Evolutionary conservation across 495 filamentous ascomycete species (phyloP).

Genomic region (Penicillium riverlandense): DNA sequence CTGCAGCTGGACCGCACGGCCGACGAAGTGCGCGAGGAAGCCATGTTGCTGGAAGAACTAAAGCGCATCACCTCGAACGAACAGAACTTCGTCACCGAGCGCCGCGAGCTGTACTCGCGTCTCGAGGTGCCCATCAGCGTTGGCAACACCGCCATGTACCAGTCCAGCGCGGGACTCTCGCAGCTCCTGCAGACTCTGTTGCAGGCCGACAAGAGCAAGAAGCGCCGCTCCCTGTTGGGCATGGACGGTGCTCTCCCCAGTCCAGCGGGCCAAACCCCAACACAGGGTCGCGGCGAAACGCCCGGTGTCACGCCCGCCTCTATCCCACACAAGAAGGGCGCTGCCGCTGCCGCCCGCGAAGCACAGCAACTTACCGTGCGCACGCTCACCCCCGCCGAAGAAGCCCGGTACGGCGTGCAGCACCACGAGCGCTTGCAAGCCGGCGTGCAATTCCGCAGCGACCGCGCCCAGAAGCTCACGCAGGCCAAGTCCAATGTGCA

Average conservation of each 20-base stretch:
- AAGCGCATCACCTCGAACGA: conserved; percentile 80
- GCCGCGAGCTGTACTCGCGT: conserved; percentile 80
- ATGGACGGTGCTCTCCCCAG: conserved; percentile 41
- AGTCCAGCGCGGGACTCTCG: conserved; percentile 68
- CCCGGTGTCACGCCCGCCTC: conserved; percentile 21
- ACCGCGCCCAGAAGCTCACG: conserved; percentile 74
- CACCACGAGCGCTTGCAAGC: conserved; percentile 78
- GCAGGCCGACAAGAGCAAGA: conserved; percentile 79
- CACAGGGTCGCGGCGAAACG: conserved; percentile 30
- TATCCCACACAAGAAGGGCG: conserved; percentile 50
- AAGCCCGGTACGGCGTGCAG: conserved; percentile 71
- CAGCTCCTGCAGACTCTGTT: conserved; percentile 73
- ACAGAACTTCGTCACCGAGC: conserved; percentile 75
- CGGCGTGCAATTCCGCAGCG: conserved; percentile 72
- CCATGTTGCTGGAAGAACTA: conserved; percentile 78
- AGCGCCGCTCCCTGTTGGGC: conserved; percentile 59
- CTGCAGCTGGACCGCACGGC: conserved; percentile 69
- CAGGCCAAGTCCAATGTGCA: conserved; percentile 78
- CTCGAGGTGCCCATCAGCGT: conserved; percentile 72
- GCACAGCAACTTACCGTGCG: conserved; percentile 45
- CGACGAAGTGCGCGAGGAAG: conserved; percentile 86
- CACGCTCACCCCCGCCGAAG: conserved; percentile 66
- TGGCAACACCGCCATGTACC: conserved; percentile 61
- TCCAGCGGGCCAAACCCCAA: conserved; percentile 46
- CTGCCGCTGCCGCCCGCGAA: conserved; percentile 26